phyloP scores from a whole-genome alignment of 1,284 basidiomycete genomes.

The Cryptococcus floricola region DNA sequence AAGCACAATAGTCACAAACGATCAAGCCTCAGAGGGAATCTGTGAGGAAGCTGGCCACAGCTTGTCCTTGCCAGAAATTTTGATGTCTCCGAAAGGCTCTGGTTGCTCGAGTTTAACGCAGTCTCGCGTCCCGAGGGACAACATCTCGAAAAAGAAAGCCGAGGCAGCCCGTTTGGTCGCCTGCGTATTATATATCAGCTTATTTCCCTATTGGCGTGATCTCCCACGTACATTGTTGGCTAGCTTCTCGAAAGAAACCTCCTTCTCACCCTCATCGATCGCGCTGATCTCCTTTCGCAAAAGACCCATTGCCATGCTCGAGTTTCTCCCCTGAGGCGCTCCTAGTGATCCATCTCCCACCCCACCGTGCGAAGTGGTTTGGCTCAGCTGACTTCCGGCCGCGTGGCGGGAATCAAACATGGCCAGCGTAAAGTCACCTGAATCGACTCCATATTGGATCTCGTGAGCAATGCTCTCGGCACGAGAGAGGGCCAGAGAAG shows the following conservation, averaged over 20 bases:
- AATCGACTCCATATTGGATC: constrained; percentile 22
- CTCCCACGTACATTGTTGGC: constrained; percentile 62
- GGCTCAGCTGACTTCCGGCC: constrained; percentile 18
- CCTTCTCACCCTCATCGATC: constrained; percentile 53
- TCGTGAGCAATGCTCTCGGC: constrained; percentile 53
- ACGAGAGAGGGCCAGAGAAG: constrained; percentile 33
- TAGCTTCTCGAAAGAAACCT: constrained; percentile 68
- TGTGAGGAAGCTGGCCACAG: constrained; percentile 51
- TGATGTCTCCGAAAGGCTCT: constrained; percentile 77
- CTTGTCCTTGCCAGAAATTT: constrained; percentile 73
- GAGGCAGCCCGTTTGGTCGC: constrained; percentile 86
- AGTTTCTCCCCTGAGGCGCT: constrained; percentile 56
- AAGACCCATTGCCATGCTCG: constrained; percentile 80
- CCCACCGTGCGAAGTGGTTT: constrained; percentile 22
- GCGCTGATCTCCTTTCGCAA: constrained; percentile 69
- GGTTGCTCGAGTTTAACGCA: constrained; percentile 75
- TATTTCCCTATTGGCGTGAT: neutral
- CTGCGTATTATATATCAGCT: constrained; percentile 45
- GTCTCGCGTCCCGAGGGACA: constrained; percentile 89
- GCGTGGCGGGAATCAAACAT: constrained; percentile 68
- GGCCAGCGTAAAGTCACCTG: constrained; percentile 65
- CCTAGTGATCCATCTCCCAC: constrained; percentile 53
- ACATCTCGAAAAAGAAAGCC: constrained; percentile 95
- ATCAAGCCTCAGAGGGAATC: neutral
- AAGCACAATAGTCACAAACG: neutral